Percentiles rank a stretch among this genome's conserved stretches.
Conservation (phyloP, 257 asterid species). For the Prunella vulgaris region DNA sequence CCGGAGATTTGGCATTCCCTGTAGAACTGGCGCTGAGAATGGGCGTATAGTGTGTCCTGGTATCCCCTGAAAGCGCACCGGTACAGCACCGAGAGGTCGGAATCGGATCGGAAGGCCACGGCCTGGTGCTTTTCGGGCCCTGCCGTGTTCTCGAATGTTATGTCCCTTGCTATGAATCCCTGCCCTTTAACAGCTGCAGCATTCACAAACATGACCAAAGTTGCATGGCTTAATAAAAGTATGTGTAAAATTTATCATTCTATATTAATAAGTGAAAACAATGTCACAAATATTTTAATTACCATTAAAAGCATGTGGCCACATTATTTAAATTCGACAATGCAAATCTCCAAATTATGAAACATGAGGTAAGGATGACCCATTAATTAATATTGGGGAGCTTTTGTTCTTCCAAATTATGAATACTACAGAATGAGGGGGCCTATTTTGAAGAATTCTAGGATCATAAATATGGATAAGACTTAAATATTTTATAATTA, state of each 20-base stretch:
- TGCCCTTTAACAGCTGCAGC: constrained; percentile 60
- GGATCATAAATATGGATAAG: neutral
- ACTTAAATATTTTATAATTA: neutral
- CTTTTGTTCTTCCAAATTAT: neutral
- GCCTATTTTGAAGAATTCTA: neutral
- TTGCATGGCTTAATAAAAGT: too few relatives aligned
- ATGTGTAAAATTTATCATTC: too few relatives aligned
- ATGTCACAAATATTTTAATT: too few relatives aligned
- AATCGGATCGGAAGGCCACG: constrained; percentile 55
- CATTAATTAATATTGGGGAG: too few relatives aligned
- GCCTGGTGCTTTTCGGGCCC: constrained; percentile 69
- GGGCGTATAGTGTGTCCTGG: constrained; percentile 68
- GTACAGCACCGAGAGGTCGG: constrained; percentile 51
- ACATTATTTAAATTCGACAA: too few relatives aligned
- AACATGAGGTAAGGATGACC: neutral
- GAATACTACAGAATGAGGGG: neutral
- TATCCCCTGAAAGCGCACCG: constrained; percentile 52
- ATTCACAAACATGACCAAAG: neutral
- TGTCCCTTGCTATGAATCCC: constrained; percentile 61
- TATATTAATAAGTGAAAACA: too few relatives aligned
- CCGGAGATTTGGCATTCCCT: constrained; percentile 49
- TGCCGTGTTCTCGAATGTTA: constrained; percentile 68
- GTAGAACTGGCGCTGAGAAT: constrained; percentile 60
- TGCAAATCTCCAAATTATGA: too few relatives aligned
- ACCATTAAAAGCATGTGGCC: too few relatives aligned